A percentile compares a stretch with the other conserved stretches of the same genome.
These are phyloP conservation scores for Globisporangium iwayamae DNA, from an alignment of 352 stramenopile species.

Conservation along the genomic window DNA sequence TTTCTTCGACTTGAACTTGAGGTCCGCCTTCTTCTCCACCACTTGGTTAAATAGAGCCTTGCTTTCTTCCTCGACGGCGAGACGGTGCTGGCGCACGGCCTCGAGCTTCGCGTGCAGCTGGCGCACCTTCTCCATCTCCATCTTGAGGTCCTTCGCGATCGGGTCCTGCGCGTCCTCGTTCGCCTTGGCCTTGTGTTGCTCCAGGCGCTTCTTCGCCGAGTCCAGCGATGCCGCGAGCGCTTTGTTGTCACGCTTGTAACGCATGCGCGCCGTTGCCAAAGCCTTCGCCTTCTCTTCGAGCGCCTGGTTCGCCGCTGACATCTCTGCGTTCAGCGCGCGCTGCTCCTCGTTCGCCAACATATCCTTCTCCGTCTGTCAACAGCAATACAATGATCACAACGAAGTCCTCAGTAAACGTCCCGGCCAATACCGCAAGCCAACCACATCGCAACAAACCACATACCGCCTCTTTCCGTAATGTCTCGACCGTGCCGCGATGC, in stretches of 20 bases:
- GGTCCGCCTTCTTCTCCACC: constrained; percentile 86
- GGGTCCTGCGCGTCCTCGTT: constrained; percentile 72
- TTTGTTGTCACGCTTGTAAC: constrained; percentile 89
- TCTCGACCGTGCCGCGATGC: constrained; percentile 65
- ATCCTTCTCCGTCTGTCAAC: constrained; percentile 87
- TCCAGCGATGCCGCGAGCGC: constrained; percentile 67
- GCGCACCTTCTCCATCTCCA: constrained; percentile 83
- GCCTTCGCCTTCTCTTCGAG: constrained; percentile 87
- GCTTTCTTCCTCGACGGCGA: constrained; percentile 85
- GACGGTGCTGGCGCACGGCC: constrained; percentile 78
- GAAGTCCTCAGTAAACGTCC: background rate
- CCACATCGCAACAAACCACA: constrained; percentile 5
- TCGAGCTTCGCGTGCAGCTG: constrained; percentile 83
- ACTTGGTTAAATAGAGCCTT: constrained; percentile 89
- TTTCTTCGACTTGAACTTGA: constrained; percentile 89
- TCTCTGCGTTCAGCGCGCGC: constrained; percentile 80
- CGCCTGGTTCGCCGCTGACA: constrained; percentile 75
- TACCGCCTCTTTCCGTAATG: constrained; percentile 82
- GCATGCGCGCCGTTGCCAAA: constrained; percentile 80
- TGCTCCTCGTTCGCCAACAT: constrained; percentile 88
- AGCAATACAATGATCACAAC: constrained; percentile 9
- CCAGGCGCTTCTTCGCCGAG: constrained; percentile 77
- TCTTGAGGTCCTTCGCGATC: constrained; percentile 77
- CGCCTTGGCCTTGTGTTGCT: constrained; percentile 77
- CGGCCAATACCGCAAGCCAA: background rate